Conservation (phyloP, 768 basidiomycete species). For the Boletus vinaceobasis region DNA sequence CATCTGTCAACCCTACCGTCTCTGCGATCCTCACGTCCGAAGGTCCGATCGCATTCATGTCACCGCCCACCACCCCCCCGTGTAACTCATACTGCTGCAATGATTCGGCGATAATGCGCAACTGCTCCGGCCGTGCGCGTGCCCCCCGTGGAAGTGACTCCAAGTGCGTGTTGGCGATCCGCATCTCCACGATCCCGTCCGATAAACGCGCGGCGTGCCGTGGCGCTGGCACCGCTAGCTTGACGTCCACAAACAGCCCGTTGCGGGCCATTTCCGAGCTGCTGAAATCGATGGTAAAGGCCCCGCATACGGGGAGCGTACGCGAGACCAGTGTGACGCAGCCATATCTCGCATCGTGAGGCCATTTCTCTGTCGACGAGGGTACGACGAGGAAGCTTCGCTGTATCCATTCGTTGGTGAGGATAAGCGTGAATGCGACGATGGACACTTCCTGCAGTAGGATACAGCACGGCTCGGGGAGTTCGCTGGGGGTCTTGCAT, state of each 20-base stretch:
- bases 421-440: slow-evolving; percentile 44
- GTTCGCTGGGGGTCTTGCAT: slow-evolving; percentile 39
- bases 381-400: slow-evolving; percentile 59
- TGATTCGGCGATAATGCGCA: slow-evolving; percentile 49
- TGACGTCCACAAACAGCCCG: slow-evolving; percentile 57
- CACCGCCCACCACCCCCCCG: slow-evolving; percentile 65
- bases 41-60: slow-evolving; percentile 64
- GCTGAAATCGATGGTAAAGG: slow-evolving; percentile 52
- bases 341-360: slow-evolving; percentile 49
- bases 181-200: slow-evolving; percentile 44
- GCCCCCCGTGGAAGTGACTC: slow-evolving; percentile 57
- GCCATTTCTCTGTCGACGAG: slow-evolving; percentile 53
- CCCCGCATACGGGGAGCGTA: slow-evolving; percentile 46
- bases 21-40: slow-evolving; percentile 43
- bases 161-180: slow-evolving; percentile 71
- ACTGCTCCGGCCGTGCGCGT: slow-evolving; percentile 45
- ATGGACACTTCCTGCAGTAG: slow-evolving; percentile 66
- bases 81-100: slow-evolving; percentile 44
- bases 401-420: slow-evolving; percentile 61
- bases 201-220: slow-evolving; percentile 30
- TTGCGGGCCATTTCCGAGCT: slow-evolving; percentile 49
- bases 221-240: slow-evolving; percentile 37
- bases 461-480: slow-evolving; percentile 58
- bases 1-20: slow-evolving; percentile 52
- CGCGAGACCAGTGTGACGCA: slow-evolving; percentile 67